phyloP scores from a whole-genome alignment of 1,139 yeast species.

The Pichia sp. region DNA sequence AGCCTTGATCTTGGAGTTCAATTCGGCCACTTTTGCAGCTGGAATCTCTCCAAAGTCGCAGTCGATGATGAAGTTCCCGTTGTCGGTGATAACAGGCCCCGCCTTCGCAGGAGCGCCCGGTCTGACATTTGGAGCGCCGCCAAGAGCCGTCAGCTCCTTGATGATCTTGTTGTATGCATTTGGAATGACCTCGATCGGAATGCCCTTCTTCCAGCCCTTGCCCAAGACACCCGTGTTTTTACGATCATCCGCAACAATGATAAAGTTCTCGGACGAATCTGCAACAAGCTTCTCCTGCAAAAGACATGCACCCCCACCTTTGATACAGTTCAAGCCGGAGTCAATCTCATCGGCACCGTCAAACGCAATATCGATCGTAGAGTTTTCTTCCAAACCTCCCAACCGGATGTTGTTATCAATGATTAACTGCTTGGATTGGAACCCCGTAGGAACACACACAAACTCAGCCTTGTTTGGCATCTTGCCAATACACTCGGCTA shows the following conservation, averaged over 20 bases:
- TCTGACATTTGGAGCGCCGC: conserved; percentile 70
- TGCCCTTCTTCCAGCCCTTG: conserved; percentile 79
- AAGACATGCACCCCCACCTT: conserved; percentile 98
- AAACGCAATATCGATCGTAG: conserved; percentile 82
- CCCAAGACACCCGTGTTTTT: conserved; percentile 75
- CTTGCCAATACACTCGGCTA: conserved; percentile 90
- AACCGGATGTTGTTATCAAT: conserved; percentile 72
- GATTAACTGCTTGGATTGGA: conserved; percentile 86
- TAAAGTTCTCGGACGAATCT: conserved; percentile 65
- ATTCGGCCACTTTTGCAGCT: conserved; percentile 48
- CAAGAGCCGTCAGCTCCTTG: conserved; percentile 56
- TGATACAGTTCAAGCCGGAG: conserved; percentile 70
- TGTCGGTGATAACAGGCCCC: conserved; percentile 97
- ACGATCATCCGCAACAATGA: conserved; percentile 90
- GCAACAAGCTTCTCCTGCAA: conserved; percentile 97
- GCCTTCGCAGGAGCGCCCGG: conserved; percentile 91
- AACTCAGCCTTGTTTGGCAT: conserved; percentile 51
- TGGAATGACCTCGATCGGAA: conserved; percentile 95
- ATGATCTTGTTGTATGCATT: conserved; percentile 76
- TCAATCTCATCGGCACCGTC: conserved; percentile 99
- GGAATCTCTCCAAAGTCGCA: conserved; percentile 83
- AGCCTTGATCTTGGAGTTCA: conserved; percentile 64
- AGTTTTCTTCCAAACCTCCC: conserved; percentile 79
- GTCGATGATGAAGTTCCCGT: conserved; percentile 88
- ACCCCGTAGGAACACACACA: conserved; percentile 91